These are phyloP conservation scores for Kalanchoe fedtschenkoi DNA, from an alignment of 164 flowering plant genomes.

Conservation along the genomic window DNA sequence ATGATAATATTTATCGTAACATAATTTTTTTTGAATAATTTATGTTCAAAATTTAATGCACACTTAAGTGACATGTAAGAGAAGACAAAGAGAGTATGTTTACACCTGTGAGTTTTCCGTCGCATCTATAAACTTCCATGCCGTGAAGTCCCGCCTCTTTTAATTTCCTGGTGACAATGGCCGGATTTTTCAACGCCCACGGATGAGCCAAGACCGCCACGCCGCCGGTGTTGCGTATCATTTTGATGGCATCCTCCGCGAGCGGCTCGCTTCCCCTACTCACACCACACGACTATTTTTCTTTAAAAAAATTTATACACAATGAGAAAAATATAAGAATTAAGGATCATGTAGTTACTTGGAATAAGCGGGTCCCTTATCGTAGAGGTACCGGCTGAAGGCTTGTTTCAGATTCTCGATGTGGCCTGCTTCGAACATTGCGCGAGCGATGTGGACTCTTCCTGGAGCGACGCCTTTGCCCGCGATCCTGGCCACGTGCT, in stretches of 20 bases:
- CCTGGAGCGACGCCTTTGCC: conserved; percentile 95
- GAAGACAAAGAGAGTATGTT: neutral
- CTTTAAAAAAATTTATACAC: too few relatives aligned
- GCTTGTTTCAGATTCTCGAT: conserved; percentile 90
- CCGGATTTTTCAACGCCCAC: conserved; percentile 84
- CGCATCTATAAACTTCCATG: conserved; percentile 80
- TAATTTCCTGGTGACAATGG: conserved; percentile 43
- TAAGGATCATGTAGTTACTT: conserved; percentile 33
- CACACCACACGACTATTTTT: too few relatives aligned
- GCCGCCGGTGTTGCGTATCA: conserved; percentile 73
- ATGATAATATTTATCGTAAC: too few relatives aligned
- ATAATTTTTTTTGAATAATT: too few relatives aligned
- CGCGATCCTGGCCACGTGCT: conserved; percentile 66
- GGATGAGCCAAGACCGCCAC: conserved; percentile 78
- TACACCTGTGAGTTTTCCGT: conserved; percentile 78
- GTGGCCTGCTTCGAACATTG: conserved; percentile 86
- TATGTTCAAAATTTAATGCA: neutral
- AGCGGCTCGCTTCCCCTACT: conserved; percentile 76
- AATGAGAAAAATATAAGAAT: neutral
- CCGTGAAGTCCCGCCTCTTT: conserved; percentile 88
- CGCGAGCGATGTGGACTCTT: conserved; percentile 91
- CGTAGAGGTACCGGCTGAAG: conserved; percentile 71
- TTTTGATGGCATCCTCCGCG: conserved; percentile 61
- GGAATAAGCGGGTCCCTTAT: conserved; percentile 94
- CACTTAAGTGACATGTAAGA: neutral